Evolutionary conservation across 306 rosid species (phyloP).

Genomic region (Betula pendula): DNA sequence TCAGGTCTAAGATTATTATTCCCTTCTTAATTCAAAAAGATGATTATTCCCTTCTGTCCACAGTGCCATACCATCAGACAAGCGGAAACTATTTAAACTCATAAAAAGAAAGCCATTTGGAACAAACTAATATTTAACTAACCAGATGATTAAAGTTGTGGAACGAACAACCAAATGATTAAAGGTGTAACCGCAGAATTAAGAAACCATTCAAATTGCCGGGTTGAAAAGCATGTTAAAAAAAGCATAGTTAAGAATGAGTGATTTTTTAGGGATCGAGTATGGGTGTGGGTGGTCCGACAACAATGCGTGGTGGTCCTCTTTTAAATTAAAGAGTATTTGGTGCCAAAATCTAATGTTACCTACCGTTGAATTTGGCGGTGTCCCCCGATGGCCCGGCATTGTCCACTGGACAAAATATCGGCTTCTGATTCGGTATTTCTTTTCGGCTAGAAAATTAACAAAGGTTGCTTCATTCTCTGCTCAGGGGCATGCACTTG

Average conservation of each 20-base stretch:
- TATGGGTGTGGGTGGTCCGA: conserved; percentile 42
- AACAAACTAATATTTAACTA: conserved; percentile 31
- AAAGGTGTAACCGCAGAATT: conserved; percentile 53
- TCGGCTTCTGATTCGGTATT: conserved; percentile 33
- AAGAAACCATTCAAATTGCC: conserved; percentile 40
- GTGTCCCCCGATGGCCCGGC: conserved; percentile 60
- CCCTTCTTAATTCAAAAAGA: too few species aligned
- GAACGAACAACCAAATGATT: conserved; percentile 47
- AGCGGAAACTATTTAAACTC: conserved; percentile 31
- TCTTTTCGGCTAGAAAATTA: not conserved
- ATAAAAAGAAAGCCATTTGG: conserved; percentile 30
- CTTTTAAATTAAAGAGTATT: conserved; percentile 32
- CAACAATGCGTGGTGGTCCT: conserved; percentile 52
- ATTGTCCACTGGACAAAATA: conserved; percentile 30
- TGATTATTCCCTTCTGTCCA: conserved; percentile 35
- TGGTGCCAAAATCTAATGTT: conserved; percentile 13
- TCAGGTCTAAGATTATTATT: conserved; percentile 31
- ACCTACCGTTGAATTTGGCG: conserved; percentile 54
- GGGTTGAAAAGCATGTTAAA: conserved; percentile 29
- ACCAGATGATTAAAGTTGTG: conserved; percentile 61
- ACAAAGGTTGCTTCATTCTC: too few species aligned
- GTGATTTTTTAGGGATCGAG: too few species aligned
- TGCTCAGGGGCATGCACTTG: too few species aligned
- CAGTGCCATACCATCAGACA: conserved; percentile 52
- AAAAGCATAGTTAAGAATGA: conserved; percentile 4